Evolutionary conservation across 495 filamentous ascomycete species (phyloP).

Genomic region (Xylaria curta): DNA sequence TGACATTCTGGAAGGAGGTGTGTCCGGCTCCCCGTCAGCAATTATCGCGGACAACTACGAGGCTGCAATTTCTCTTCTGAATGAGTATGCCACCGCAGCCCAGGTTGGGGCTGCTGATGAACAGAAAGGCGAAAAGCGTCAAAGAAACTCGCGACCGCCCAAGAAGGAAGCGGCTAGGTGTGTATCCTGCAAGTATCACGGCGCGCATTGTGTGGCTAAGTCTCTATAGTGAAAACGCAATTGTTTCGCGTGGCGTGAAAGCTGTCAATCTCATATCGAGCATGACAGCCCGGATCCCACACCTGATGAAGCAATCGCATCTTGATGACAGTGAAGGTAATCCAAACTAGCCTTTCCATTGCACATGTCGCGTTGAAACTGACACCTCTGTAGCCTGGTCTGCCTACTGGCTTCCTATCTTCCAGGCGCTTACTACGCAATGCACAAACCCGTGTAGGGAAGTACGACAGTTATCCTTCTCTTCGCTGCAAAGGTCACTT

Average conservation of each 20-base stretch:
- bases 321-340: slow-evolving; percentile 84
- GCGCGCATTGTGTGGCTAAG: slow-evolving; percentile 29
- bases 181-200: slow-evolving; percentile 16
- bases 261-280: slow-evolving; percentile 80
- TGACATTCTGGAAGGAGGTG: slow-evolving; percentile 77
- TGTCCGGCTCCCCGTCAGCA: slow-evolving; percentile 67
- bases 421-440: slow-evolving; percentile 84
- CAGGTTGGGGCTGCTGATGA: slow-evolving; percentile 81
- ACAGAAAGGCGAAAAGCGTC: slow-evolving; percentile 76
- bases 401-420: slow-evolving; percentile 96
- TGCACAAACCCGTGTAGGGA: slow-evolving; percentile 95
- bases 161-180: slow-evolving; percentile 68
- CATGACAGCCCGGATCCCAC: slow-evolving; percentile 79
- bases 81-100: slow-evolving; percentile 86
- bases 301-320: slow-evolving; percentile 89
- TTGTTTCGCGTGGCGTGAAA: slow-evolving; percentile 78
- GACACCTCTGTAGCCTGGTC: slow-evolving; percentile 76
- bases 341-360: slow-evolving; percentile 24
- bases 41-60: slow-evolving; percentile 97
- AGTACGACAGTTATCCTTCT: slow-evolving; percentile 86
- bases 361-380: slow-evolving; percentile 22
- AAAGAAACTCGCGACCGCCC: slow-evolving; percentile 50
- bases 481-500: slow-evolving; percentile 84
- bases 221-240: slow-evolving; percentile 65
- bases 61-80: slow-evolving; percentile 78